Evolutionary conservation across 2,329 filamentous ascomycete species (phyloP), one percentile per base, ranked within the genome.

Genomic region (Chaetoscypha palmicola): DNA sequence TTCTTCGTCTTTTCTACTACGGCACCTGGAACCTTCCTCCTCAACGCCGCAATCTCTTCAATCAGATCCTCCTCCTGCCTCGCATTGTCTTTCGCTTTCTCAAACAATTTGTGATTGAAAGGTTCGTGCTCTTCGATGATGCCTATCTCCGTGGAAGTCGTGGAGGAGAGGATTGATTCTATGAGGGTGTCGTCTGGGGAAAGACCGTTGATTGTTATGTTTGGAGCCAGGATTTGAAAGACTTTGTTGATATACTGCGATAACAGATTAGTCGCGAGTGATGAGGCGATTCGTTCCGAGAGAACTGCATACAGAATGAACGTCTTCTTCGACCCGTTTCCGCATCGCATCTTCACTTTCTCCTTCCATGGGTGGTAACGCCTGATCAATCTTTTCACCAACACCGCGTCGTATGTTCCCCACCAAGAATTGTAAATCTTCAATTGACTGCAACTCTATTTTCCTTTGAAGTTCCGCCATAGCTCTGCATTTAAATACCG

Each of bases 401-500:
- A 85, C 84, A 45, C 81, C 79, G 62, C 73, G 73, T 59, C 80
- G 79, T 50, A 86, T 77, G 58, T 86, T 86, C 52, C 73, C 67
- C 55, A 85, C 73, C 21, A 91, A 74, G 64, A 81, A 86, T 44
- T 73, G 67, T 24, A 90, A 72, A 65, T 91, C 86, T 38, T 83
- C 78, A 32, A 79, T 76, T n/a, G 76, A 74, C 67, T 90, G 85
- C 40, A 91, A 77, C 67, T 90, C 86, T 62, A 91, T 84, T 66
- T 81, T 83, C 62, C 86, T 81, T n/a, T 41, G 38, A 64, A 88
- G 79, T 45, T 63, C 60, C 4, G 59, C 50, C 61, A 63, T 63
- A 17, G 34, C 33, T 11, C 7, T 4, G 10, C 17, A 39, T 14
- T n/a, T n/a, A 23, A 38, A 38, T 31, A 10, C 9, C 28, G 3